Percentiles rank a stretch among this genome's conserved stretches.
phyloP scores from a whole-genome alignment of 2,329 filamentous ascomycete genomes.

The Aspergillus novoparasiticus region DNA sequence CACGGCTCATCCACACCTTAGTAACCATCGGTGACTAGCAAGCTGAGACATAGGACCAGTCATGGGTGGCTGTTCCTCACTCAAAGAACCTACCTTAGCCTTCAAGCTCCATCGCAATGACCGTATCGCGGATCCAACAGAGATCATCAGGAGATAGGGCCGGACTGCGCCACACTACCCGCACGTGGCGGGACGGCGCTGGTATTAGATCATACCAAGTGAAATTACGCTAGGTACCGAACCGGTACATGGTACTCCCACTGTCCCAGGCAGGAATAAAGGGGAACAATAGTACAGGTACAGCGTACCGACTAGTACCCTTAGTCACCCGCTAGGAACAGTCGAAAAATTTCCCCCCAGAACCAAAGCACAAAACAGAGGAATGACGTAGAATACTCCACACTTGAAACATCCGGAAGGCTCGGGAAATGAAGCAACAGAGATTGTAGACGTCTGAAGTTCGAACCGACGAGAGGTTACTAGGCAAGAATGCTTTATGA shows the following conservation, averaged over 20 bases:
- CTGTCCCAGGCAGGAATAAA: not conserved
- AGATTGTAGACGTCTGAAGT: not conserved
- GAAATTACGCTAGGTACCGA: not conserved
- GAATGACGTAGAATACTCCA: constrained; percentile 10
- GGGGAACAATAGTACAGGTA: not conserved
- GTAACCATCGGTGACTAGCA: not conserved
- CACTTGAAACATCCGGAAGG: constrained; percentile 1
- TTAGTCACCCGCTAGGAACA: not conserved
- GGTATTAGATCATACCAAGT: not conserved
- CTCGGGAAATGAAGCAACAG: not conserved
- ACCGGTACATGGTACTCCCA: not conserved
- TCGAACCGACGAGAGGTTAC: not conserved
- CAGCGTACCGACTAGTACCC: not conserved
- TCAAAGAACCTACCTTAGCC: not conserved
- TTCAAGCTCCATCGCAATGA: constrained; percentile 1
- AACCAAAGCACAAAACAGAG: not conserved
- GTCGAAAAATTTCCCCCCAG: not conserved
- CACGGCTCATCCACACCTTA: not conserved
- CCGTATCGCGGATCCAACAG: not conserved
- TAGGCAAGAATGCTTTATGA: not conserved
- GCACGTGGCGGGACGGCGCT: constrained; percentile 2
- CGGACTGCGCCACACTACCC: constrained; percentile 8
- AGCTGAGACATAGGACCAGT: not conserved
- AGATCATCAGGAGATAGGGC: constrained; percentile 6
- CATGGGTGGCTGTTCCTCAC: not conserved